phyloP scores from a whole-genome alignment of 257 asterid genomes.

The Asclepias syriaca region DNA sequence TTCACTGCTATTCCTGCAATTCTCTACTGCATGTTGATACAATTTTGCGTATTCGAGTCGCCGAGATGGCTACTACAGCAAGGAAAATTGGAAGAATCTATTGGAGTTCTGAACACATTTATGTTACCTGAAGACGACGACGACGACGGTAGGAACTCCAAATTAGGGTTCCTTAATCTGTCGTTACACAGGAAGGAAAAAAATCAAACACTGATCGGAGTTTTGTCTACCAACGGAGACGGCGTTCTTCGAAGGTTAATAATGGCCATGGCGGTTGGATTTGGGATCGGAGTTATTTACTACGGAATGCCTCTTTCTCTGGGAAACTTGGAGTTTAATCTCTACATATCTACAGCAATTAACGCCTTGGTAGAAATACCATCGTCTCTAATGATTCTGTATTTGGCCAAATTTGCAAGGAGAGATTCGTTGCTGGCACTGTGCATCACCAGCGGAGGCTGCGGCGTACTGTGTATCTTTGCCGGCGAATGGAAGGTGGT shows the following conservation, averaged over 20 bases:
- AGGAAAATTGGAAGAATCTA: constrained; percentile 23
- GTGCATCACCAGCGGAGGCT: constrained; percentile 24
- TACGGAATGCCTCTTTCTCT: constrained; percentile 45
- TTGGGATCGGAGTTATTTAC: constrained; percentile 41
- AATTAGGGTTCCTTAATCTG: not conserved
- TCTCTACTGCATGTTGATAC: constrained; percentile 31
- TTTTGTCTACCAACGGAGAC: constrained; percentile 11
- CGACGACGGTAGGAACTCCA: not conserved
- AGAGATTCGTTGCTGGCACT: constrained; percentile 25
- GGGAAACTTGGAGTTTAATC: constrained; percentile 30
- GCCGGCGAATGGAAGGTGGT: constrained; percentile 15
- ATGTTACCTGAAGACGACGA: not conserved
- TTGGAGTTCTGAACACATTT: constrained; percentile 11
- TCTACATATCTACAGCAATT: constrained; percentile 29
- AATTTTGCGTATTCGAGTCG: constrained; percentile 35
- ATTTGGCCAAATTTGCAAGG: constrained; percentile 27
- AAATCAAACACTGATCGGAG: constrained; percentile 12
- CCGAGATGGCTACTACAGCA: constrained; percentile 44
- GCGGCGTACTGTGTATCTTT: constrained; percentile 19
- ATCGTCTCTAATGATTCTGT: constrained; percentile 20
- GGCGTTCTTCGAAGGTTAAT: constrained; percentile 15
- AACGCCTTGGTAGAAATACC: constrained; percentile 36
- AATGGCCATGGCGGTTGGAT: constrained; percentile 16
- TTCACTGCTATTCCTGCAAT: constrained; percentile 28
- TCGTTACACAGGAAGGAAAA: too few relatives aligned